These are phyloP conservation scores for Colletotrichum truncatum DNA, from an alignment of 2,329 filamentous ascomycete species.

Conservation along the genomic window DNA sequence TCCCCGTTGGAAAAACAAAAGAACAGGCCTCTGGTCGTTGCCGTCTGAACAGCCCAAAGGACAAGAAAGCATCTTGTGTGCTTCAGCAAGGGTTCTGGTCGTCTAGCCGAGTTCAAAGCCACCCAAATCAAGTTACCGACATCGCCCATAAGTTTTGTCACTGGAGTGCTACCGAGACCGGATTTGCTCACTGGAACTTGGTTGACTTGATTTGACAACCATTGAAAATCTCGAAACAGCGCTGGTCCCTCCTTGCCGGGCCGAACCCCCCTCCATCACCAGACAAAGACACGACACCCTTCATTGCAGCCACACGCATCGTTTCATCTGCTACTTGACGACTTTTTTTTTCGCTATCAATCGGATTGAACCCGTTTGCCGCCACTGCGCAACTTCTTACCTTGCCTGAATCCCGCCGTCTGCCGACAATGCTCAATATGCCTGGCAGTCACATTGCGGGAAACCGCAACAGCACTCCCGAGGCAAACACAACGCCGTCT, in stretches of 20 bases:
- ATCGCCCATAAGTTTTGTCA: background rate
- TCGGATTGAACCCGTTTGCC: conserved; percentile 17
- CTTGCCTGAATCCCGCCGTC: conserved; percentile 25
- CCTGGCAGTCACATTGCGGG: conserved; percentile 75
- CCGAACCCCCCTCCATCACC: conserved; percentile 23
- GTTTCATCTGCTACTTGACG: conserved; percentile 29
- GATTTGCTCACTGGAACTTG: background rate
- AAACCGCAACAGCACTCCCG: conserved; percentile 97
- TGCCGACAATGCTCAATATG: conserved; percentile 63
- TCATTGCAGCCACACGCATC: conserved; percentile 20
- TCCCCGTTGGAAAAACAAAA: background rate
- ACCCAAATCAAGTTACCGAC: background rate
- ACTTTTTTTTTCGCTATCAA: background rate
- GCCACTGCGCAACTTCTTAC: conserved; percentile 4
- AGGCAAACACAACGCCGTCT: conserved; percentile 82
- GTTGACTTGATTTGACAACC: conserved; percentile 5
- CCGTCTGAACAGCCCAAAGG: conserved; percentile 8
- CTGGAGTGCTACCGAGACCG: background rate
- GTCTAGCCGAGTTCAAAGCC: background rate
- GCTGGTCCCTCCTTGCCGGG: conserved; percentile 27
- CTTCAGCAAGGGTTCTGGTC: too few relatives aligned
- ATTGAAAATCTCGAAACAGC: conserved; percentile 29
- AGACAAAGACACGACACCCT: conserved; percentile 29
- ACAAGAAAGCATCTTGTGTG: background rate
- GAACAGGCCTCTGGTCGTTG: conserved; percentile 1